Conservation (phyloP, 2,329 filamentous ascomycete genomes). For the Chaetomium sp. region DNA sequence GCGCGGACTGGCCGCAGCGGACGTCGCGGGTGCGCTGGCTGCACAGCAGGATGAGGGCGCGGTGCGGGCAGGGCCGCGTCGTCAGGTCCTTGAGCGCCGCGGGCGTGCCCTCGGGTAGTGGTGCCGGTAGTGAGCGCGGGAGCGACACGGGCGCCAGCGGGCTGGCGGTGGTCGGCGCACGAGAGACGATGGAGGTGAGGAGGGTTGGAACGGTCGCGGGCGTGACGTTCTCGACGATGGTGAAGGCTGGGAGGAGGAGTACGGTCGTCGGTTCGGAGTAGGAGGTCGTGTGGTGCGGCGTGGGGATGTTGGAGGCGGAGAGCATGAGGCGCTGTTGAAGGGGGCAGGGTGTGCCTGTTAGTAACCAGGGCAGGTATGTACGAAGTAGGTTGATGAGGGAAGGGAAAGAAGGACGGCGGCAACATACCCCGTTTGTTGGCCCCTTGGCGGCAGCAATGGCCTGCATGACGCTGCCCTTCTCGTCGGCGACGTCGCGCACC, state of each 20-base stretch:
- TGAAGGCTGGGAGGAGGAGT: constrained; percentile 83
- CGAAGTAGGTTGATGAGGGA: not conserved
- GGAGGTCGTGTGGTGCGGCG: constrained; percentile 65
- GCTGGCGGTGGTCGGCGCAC: constrained; percentile 71
- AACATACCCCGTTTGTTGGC: constrained; percentile 68
- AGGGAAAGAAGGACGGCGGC: not conserved
- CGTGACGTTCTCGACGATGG: constrained; percentile 79
- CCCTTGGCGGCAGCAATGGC: constrained; percentile 62
- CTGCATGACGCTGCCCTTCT: constrained; percentile 83
- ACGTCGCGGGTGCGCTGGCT: constrained; percentile 93
- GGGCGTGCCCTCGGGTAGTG: constrained; percentile 37
- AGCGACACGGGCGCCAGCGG: constrained; percentile 53
- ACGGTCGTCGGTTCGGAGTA: constrained; percentile 74
- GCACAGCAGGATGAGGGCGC: constrained; percentile 87
- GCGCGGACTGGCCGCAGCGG: constrained; percentile 90
- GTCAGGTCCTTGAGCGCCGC: constrained; percentile 40
- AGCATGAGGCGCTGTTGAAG: constrained; percentile 74
- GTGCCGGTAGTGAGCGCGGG: constrained; percentile 40
- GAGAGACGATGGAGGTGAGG: constrained; percentile 69
- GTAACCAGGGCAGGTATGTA: not conserved
- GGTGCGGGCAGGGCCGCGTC: constrained; percentile 73
- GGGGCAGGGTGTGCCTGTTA: constrained; percentile 13
- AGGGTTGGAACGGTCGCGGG: constrained; percentile 72
- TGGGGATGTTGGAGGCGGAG: constrained; percentile 87
- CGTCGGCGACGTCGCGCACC: constrained; percentile 85